Evolutionary conservation across 495 filamentous ascomycete species (phyloP), one percentile per base, ranked within the genome.

Genomic region (Neohortaea acidophila): DNA sequence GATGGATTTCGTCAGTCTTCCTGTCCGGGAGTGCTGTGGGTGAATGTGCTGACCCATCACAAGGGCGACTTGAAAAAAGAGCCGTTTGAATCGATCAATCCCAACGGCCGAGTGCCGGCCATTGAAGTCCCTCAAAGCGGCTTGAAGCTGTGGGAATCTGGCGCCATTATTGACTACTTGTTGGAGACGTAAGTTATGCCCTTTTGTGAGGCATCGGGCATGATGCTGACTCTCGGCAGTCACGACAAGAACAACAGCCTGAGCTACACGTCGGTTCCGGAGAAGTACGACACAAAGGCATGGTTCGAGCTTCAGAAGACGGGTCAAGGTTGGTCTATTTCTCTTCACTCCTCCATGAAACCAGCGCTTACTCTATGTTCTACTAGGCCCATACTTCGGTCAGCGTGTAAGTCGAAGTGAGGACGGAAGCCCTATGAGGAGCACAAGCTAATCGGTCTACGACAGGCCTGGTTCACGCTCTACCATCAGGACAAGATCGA

Each of bases 101-200:
- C 77, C 44, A 84, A 85, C 57, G 80, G 79, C 35, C 77, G 81
- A 1, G 35, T 77, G 9, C 77, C 67, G 23, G 59, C 65, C 31
- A 72, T 83, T 39, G 54, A 77, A 33, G 79, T 83, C 52, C 67
- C 71, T 17, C 83, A 85, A 60, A 77, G 69, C 0, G 66, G 59
- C 40, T 57, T 78, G 44, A 73, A 60, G 0, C 49, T 84, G 10
- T 83, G 76, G 75, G 51, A 53, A 22, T 38, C 29, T 15, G 47
- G 47, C 10, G 51, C 51, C 8, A 47, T 47, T 27, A 43, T 53
- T 39, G 47, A 53, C 15, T 53, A 53, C 31, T 34, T 53, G 18
- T 27, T 53, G 4, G 43, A 51, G 32, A 41, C 33, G 9, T 53
- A 45, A n/a, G n/a, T n/a, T n/a, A n/a, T n/a, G n/a, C n/a, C n/a